Evolutionary conservation across 2,329 filamentous ascomycete genomes (phyloP), one percentile per base, ranked within the genome.

Genomic region (Penicillium expansum): DNA sequence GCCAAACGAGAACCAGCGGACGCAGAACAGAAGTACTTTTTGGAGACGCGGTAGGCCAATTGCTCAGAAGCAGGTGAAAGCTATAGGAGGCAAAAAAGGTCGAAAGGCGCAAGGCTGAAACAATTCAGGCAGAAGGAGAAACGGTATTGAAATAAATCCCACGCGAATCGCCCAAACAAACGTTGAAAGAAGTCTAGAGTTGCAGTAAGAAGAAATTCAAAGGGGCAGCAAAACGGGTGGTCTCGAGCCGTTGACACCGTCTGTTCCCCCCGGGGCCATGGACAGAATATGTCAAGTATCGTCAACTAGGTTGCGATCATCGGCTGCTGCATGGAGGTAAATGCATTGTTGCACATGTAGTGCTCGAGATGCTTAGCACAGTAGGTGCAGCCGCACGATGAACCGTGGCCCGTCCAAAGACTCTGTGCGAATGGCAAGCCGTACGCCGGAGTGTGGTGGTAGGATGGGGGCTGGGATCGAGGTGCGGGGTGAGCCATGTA

Each of bases 361-460:
- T 78, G 74, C 56, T 82, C 80, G 53, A 79, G 74, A 49, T 77
- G 75, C 57, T 80, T 79, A 47, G 74, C 72, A 68, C 80, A 82
- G 55, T 78, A 77, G 49, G 71, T 63, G 62, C 80, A 82, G 44
- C 71, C 71, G 62, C 80, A 83, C 33, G 77, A 77, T 3, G 74
- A 73, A 29, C 75, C 75, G 61, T 79, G 76, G 14, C 74, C 73
- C 53, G 74, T 77, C 79, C 79, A 82, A 18, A 76, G 75, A 59
- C 71, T 78, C 39, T 76, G 74, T n/a, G 71, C 71, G 55, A 79
- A 79, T 24, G 77, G 76, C 56, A 77, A 69, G 42, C 75, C 70
- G 59, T 79, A 82, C 18, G 78, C 75, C n/a, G 79, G 74, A 13
- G 75, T 79, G 58, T 79, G 77, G 54, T 78, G 77, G 56, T 79